Conservation (phyloP, 163 green algal genomes). For the Chlorella variabilis region DNA sequence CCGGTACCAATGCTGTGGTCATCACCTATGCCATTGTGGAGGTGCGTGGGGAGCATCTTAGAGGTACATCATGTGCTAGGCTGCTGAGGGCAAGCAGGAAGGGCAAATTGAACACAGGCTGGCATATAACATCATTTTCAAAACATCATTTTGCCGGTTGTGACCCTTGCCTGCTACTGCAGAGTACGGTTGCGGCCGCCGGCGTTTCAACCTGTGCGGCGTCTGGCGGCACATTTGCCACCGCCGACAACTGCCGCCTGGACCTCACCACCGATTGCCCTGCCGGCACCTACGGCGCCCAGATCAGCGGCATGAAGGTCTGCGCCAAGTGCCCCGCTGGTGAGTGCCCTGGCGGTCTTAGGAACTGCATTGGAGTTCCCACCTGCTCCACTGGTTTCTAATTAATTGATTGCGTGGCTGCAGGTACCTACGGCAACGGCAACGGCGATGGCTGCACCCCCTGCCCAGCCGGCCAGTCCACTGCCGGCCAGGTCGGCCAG, state of each 20-base stretch:
- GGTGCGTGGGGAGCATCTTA: no score
- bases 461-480: not conserved
- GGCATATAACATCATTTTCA: no score
- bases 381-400: no score
- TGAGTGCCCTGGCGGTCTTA: not conserved
- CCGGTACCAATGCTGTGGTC: not conserved
- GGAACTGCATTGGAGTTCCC: no score
- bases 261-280: not conserved
- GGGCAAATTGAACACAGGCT: no score
- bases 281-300: not conserved
- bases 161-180: no score
- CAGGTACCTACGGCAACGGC: constrained; percentile 2
- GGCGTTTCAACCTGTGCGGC: not conserved
- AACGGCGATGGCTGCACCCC: not conserved
- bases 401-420: no score
- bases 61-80: no score
- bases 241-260: not conserved
- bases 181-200: no score
- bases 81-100: not conserved
- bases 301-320: not conserved
- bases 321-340: constrained; percentile 14
- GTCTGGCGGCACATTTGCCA: no score
- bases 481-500: not conserved
- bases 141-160: no score
- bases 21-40: not conserved